A percentile compares a stretch with the other conserved stretches of the same genome.
These are phyloP conservation scores for Termitomyces sp. DNA, from an alignment of 768 basidiomycete genomes.

Conservation along the genomic window DNA sequence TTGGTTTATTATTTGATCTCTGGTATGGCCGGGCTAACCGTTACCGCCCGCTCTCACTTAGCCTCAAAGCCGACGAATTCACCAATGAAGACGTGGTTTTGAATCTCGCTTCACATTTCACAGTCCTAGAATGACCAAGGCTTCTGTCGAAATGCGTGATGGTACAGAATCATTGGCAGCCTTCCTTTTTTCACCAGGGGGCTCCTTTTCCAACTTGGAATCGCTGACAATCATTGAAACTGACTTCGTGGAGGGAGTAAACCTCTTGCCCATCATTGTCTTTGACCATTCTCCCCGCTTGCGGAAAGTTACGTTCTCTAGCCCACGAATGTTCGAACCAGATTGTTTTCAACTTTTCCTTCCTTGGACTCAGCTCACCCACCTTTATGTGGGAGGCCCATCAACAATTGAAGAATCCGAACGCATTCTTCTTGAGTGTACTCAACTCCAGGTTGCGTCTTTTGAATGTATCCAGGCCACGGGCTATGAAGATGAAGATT, in stretches of 20 bases:
- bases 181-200: too few species aligned
- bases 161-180: not conserved
- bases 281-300: not conserved
- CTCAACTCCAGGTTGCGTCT: not conserved
- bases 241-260: not conserved
- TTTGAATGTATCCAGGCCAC: not conserved
- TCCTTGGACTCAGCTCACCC: conserved; percentile 1
- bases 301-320: not conserved
- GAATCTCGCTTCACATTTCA: not conserved
- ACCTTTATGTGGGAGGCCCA: not conserved
- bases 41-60: not conserved
- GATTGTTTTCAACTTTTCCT: not conserved
- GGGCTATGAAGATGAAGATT: not conserved
- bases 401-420: not conserved
- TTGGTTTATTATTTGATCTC: too few species aligned
- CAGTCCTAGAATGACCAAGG: not conserved
- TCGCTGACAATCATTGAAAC: not conserved
- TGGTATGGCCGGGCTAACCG: too few species aligned
- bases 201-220: not conserved
- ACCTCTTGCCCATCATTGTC: not conserved
- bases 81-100: not conserved
- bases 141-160: not conserved
- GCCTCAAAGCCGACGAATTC: not conserved
- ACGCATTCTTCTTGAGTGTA: not conserved
- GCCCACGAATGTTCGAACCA: not conserved